Conservation (phyloP, 2,329 filamentous ascomycete species). For the Fusarium sp. region DNA sequence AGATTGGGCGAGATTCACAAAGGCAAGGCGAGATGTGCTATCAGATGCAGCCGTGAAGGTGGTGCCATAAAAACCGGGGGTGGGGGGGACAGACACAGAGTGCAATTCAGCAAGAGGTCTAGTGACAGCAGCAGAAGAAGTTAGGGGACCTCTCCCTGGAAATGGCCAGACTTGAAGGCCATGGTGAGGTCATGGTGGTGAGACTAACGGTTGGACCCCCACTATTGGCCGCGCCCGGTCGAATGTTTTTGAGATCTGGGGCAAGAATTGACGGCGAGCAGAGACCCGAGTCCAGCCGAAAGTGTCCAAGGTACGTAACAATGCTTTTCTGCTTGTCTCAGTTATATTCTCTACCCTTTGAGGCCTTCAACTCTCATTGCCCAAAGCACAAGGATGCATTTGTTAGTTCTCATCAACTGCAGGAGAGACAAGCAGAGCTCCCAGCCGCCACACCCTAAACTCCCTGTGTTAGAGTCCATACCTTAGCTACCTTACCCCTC, state of each 20-base stretch:
- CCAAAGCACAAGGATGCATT: slow-evolving; percentile 12
- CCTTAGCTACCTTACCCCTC: not conserved
- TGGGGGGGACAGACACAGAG: not conserved
- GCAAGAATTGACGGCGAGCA: slow-evolving; percentile 7
- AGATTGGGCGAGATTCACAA: slow-evolving; percentile 6
- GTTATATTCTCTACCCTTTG: not conserved
- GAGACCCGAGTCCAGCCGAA: slow-evolving; percentile 35
- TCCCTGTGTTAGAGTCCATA: not conserved
- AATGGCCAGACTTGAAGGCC: slow-evolving; percentile 18
- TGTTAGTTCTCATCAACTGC: slow-evolving; percentile 7
- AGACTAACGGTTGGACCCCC: slow-evolving; percentile 29
- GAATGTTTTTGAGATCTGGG: slow-evolving; percentile 36
- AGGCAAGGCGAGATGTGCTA: slow-evolving; percentile 21
- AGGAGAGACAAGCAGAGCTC: not conserved
- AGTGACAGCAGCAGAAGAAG: slow-evolving; percentile 5
- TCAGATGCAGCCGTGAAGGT: slow-evolving; percentile 10
- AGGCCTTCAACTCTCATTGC: slow-evolving; percentile 5
- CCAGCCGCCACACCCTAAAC: slow-evolving; percentile 25
- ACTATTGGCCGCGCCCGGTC: slow-evolving; percentile 30
- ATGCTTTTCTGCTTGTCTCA: too few species aligned
- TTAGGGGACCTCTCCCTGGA: slow-evolving; percentile 1
- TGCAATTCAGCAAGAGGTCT: slow-evolving; percentile 3
- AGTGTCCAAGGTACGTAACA: not conserved
- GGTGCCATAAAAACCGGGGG: slow-evolving; percentile 32
- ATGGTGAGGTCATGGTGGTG: slow-evolving; percentile 44